These are phyloP conservation scores for Periconia sp. DNA, from an alignment of 2,329 filamentous ascomycete species.

Conservation along the genomic window DNA sequence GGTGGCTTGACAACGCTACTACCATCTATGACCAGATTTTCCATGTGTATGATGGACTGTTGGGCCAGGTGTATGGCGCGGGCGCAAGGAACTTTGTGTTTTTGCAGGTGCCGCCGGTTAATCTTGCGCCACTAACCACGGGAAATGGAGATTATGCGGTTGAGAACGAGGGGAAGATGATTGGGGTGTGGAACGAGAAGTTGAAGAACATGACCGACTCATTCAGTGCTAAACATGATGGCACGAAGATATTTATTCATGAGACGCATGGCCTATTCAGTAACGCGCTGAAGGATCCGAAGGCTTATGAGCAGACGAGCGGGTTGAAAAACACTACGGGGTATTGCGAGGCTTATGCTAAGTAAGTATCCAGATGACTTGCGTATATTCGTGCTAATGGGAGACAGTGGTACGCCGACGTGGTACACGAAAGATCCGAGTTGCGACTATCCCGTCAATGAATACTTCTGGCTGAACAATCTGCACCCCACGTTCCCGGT, in stretches of 20 bases:
- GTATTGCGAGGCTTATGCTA: slow-evolving; percentile 62
- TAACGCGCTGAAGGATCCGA: slow-evolving; percentile 60
- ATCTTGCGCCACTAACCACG: slow-evolving; percentile 59
- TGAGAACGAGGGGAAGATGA: slow-evolving; percentile 48
- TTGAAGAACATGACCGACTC: slow-evolving; percentile 50
- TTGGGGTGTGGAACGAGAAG: slow-evolving; percentile 60
- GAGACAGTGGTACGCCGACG: slow-evolving; percentile 41
- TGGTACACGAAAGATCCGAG: slow-evolving; percentile 48
- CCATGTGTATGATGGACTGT: slow-evolving; percentile 42
- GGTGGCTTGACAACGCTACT: slow-evolving; percentile 47
- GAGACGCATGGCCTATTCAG: slow-evolving; percentile 61
- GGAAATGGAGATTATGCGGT: slow-evolving; percentile 44
- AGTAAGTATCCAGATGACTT: slow-evolving; percentile 35
- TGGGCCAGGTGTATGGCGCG: slow-evolving; percentile 50
- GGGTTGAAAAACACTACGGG: slow-evolving; percentile 61
- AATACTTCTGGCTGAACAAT: slow-evolving; percentile 70
- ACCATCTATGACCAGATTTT: slow-evolving; percentile 44
- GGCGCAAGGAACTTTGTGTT: slow-evolving; percentile 59
- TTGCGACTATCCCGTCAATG: slow-evolving; percentile 63
- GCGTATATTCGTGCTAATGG: slow-evolving; percentile 8
- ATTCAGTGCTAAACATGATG: slow-evolving; percentile 48
- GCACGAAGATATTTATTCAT: slow-evolving; percentile 58
- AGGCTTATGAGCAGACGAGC: slow-evolving; percentile 57
- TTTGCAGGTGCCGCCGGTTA: slow-evolving; percentile 54
- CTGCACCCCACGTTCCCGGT: slow-evolving; percentile 70